A percentile compares a stretch with the other conserved stretches of the same genome.
These are phyloP conservation scores for Persicaria tinctoria DNA, from an alignment of 148 eudicot species.

Conservation along the genomic window DNA sequence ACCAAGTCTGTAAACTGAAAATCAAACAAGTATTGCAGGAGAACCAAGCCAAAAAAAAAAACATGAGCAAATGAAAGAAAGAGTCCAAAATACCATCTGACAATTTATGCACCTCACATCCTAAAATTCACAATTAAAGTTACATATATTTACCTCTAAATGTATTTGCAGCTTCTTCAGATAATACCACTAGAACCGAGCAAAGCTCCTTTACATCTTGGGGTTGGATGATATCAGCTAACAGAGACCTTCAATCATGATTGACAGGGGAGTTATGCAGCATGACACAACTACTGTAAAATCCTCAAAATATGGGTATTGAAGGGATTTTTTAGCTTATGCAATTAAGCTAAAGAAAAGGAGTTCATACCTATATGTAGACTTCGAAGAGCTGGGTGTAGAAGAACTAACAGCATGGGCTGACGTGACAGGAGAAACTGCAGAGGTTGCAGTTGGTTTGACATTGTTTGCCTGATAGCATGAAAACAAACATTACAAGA, in stretches of 20 bases:
- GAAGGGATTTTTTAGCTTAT: background rate
- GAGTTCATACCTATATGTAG: slow-evolving; percentile 59
- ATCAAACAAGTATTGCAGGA: background rate
- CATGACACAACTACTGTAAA: background rate
- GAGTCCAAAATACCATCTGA: background rate
- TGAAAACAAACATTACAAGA: background rate
- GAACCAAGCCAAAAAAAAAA: background rate
- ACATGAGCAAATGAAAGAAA: slow-evolving; percentile 4
- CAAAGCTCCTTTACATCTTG: slow-evolving; percentile 90
- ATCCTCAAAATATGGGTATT: background rate
- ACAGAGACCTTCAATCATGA: slow-evolving; percentile 59
- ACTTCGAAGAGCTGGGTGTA: slow-evolving; percentile 50
- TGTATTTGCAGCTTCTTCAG: slow-evolving; percentile 75
- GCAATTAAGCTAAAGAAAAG: background rate
- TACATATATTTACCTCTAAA: slow-evolving; percentile 47
- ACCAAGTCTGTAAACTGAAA: background rate
- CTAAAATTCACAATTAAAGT: background rate
- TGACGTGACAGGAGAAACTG: slow-evolving; percentile 38
- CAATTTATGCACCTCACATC: background rate
- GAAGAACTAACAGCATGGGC: slow-evolving; percentile 33
- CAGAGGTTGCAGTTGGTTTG: slow-evolving; percentile 47
- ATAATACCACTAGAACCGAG: slow-evolving; percentile 79
- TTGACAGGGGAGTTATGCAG: slow-evolving; percentile 22
- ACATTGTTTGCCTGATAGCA: slow-evolving; percentile 49
- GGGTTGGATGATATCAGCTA: slow-evolving; percentile 90